Base-by-base conservation (phyloP, 129 eudicot genomes). In the Cynara cardunculus region DNA sequence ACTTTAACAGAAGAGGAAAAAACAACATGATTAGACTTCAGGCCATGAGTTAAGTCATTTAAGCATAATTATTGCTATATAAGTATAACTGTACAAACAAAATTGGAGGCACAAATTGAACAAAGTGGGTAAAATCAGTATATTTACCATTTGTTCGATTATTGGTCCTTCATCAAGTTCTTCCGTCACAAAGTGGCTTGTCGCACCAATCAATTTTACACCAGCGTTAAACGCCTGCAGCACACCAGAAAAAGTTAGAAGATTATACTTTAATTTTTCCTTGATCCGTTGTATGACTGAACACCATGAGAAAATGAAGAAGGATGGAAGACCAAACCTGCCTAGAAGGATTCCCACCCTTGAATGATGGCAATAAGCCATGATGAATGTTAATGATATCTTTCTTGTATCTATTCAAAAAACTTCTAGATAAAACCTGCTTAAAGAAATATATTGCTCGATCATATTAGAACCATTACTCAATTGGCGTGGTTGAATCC, bases 121-220 rank as follows among this genome's bases (percentile, higher is more conserved):
- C 32, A 80, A 61, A 69, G n/a, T 24, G 14, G 46, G 4, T 66
- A 39, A 68, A 12, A 66, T 24, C 69, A 85, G 75, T 61, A 77
- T 53, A 59, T 28, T 71, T 86, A 94, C 97, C 97, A 95, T 92
- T 69, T 95, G 99, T 87, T 92, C 99, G 82, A 95, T 92, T 76
- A 92, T 95, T 53, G 97, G 99, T 59, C 97, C 99, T 46, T 83
- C 85, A 87, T 95, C 99, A 80, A 95, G 97, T 75, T 92, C 94
- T 83, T 95, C 94, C 0, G 89, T 92, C 59, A 95, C 99, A 81
- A 95, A 95, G 87, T 95, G 99, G 87, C 82, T 88, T 28, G 97
- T 95, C 68, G 99, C 99, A 81, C 99, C 99, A 80, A 95, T 95
- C 85, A 95, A 89, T 81, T 95, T 95, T 56, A 95, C 97, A 44